Percentiles rank a stretch among this genome's conserved stretches.
phyloP scores from a whole-genome alignment of 331 rosid species.

The Spiraea crenata region DNA sequence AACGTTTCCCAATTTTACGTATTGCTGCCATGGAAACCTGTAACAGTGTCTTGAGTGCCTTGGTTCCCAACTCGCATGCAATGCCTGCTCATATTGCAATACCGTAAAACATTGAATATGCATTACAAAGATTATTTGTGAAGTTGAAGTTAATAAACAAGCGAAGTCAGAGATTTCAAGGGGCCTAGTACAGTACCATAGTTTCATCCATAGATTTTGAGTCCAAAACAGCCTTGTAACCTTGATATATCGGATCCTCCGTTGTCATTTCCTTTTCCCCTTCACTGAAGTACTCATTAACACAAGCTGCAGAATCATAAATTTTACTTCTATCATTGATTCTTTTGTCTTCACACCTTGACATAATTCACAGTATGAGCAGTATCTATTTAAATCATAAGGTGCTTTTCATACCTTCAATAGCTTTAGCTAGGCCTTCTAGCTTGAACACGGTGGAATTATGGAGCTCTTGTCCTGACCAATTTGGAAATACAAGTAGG shows the following conservation, averaged over 20 bases:
- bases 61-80: slow-evolving; percentile 97
- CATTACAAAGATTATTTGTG: background rate
- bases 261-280: slow-evolving; percentile 42
- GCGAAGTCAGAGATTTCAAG: slow-evolving; percentile 7
- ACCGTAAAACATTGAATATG: background rate
- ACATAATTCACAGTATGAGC: too few species aligned
- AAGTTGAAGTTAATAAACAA: slow-evolving; percentile 6
- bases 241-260: slow-evolving; percentile 64
- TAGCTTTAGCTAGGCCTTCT: slow-evolving; percentile 84
- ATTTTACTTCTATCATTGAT: background rate
- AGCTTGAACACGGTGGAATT: slow-evolving; percentile 69
- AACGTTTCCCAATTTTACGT: slow-evolving; percentile 83
- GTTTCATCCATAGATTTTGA: slow-evolving; percentile 85
- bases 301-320: slow-evolving; percentile 66
- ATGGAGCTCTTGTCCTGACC: slow-evolving; percentile 95
- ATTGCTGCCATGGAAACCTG: slow-evolving; percentile 84
- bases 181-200: slow-evolving; percentile 66
- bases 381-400: background rate
- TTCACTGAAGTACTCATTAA: slow-evolving; percentile 70
- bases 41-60: slow-evolving; percentile 82
- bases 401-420: slow-evolving; percentile 58
- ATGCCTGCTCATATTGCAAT: slow-evolving; percentile 53
- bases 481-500: slow-evolving; percentile 73
- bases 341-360: too few species aligned
- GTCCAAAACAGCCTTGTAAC: slow-evolving; percentile 88